These are phyloP conservation scores for Maudiozyma turicensis DNA, from an alignment of 805 yeast species.

Conservation along the genomic window DNA sequence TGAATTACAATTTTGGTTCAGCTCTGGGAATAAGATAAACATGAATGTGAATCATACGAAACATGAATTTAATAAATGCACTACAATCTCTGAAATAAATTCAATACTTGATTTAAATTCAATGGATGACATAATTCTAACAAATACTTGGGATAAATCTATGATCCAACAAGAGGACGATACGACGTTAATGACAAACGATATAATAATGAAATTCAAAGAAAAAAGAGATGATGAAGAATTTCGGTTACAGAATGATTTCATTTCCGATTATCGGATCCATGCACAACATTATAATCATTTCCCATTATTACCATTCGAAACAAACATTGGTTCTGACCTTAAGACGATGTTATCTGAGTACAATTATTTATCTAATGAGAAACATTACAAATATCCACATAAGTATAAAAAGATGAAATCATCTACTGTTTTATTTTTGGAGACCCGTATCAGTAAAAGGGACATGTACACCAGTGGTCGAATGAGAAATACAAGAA, in stretches of 20 bases:
- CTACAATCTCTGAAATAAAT: constrained; percentile 1
- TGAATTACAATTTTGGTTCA: constrained; percentile 33
- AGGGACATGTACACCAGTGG: no score
- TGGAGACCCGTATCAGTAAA: constrained; percentile 10
- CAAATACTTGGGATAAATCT: constrained; percentile 11
- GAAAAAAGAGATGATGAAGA: constrained; percentile 15
- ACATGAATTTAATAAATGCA: not conserved
- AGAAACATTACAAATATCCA: not conserved
- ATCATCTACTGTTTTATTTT: constrained; percentile 7
- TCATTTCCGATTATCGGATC: constrained; percentile 21
- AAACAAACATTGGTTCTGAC: constrained; percentile 12
- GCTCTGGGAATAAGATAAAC: constrained; percentile 1
- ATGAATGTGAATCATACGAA: not conserved
- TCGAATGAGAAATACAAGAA: constrained; percentile 20
- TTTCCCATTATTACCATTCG: constrained; percentile 15
- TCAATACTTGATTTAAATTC: constrained; percentile 16
- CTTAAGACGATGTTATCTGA: not conserved
- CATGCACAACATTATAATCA: constrained; percentile 13
- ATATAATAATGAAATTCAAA: constrained; percentile 1
- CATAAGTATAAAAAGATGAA: constrained; percentile 6
- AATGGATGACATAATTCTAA: constrained; percentile 11
- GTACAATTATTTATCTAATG: not conserved
- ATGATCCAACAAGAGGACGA: constrained; percentile 16
- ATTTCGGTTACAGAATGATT: constrained; percentile 15
- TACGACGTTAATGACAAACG: constrained; percentile 14